Evolutionary conservation across 495 filamentous ascomycete species (phyloP), one percentile per base, ranked within the genome.

Genomic region (Daldinia vernicosa): DNA sequence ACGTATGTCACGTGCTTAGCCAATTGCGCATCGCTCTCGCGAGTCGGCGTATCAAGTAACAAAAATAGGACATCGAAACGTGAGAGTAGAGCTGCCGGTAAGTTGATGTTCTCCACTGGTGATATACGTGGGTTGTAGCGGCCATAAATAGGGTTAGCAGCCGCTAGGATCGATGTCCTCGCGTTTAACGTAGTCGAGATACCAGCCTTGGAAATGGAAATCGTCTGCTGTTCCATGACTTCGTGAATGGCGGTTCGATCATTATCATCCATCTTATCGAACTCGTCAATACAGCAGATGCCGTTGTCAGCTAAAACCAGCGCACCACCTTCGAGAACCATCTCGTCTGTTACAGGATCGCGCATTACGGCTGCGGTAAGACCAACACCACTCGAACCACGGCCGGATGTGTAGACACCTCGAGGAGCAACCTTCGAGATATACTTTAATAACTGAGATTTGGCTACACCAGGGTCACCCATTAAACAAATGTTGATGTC

Each of bases 211-310:
- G 94, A 97, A 71, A 99, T 98, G 61, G 93, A 97, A 63, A 99
- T 99, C 55, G 95, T 99, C 80, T 99, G 95, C 78, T 99, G 95
- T 76, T 99, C 95, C 95, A 99, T 99, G 32, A 99, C 95, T 89
- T 99, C 95, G 86, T 99, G 95, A 76, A 99, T 98, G 30, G 96
- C 96, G 0, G 95, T 98, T 65, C 95, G 88, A 79, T 98, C 96
- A 60, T 88, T 86, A 77, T 99, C 95, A 77, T 98, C 96, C 95
- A 99, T 99, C 82, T 99, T 99, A 85, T 99, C 95, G 77, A 99
- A 99, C 79, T 99, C 95, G 83, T 99, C 95, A 80, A 99, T 99
- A 78, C 95, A 99, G 89, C 95, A 99, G 80, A 97, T 96, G 72
- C 95, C 95, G 75, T 98, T 98, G 77, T 99, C 95, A 28, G 95